Evolutionary conservation across 2,329 filamentous ascomycete genomes (phyloP).

Genomic region (Aspergillus candidus): DNA sequence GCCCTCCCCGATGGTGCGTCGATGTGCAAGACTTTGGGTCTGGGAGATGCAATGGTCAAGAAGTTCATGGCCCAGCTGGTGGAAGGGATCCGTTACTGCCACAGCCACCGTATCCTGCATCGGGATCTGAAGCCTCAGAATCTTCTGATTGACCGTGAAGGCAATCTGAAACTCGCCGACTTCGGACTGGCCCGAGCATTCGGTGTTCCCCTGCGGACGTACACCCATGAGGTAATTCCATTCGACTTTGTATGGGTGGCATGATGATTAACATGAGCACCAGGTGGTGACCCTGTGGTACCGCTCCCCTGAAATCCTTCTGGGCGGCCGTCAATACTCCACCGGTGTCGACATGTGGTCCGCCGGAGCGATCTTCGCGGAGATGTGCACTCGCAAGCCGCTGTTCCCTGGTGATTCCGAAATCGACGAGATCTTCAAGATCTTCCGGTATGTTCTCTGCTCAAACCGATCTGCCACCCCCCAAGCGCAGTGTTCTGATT

Average conservation of each 20-base stretch:
- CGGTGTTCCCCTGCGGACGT: constrained; percentile 82
- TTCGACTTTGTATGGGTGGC: background rate
- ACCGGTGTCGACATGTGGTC: constrained; percentile 97
- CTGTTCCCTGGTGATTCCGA: constrained; percentile 89
- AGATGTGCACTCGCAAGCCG: constrained; percentile 92
- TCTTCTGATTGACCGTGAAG: constrained; percentile 75
- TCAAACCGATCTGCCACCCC: background rate
- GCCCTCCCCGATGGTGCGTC: constrained; percentile 72
- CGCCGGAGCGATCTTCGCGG: constrained; percentile 87
- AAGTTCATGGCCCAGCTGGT: constrained; percentile 89
- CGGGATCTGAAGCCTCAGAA: constrained; percentile 90
- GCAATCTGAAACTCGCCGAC: constrained; percentile 85
- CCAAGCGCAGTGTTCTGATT: constrained; percentile 10
- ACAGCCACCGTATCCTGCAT: constrained; percentile 79
- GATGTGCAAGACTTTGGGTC: constrained; percentile 59
- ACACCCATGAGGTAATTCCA: constrained; percentile 69
- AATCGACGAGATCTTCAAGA: constrained; percentile 93
- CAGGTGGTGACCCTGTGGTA: constrained; percentile 91
- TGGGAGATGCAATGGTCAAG: constrained; percentile 77
- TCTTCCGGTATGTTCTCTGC: constrained; percentile 62
- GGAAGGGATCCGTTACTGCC: constrained; percentile 79
- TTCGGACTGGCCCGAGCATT: constrained; percentile 87
- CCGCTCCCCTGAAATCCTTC: constrained; percentile 79
- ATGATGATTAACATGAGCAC: constrained; percentile 7
- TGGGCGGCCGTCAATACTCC: constrained; percentile 86